These are phyloP conservation scores for Orbilia blumenaviensis DNA, from an alignment of 2,329 filamentous ascomycete genomes.

Conservation along the genomic window DNA sequence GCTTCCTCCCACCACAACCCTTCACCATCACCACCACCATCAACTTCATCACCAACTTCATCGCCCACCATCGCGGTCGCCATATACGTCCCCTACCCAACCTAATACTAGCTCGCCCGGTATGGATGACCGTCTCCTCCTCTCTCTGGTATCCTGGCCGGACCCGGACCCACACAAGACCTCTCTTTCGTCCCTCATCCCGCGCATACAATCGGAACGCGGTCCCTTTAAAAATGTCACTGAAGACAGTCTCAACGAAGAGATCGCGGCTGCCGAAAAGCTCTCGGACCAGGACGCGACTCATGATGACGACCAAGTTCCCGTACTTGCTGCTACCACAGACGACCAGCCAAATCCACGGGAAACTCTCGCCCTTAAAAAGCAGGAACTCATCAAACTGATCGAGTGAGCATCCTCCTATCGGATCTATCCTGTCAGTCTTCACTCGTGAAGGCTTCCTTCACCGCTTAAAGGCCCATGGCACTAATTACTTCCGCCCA, in stretches of 20 bases:
- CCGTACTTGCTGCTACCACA: constrained; percentile 27
- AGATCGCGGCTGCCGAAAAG: constrained; percentile 65
- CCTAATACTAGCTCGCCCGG: not conserved
- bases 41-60: not conserved
- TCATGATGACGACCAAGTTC: constrained; percentile 55
- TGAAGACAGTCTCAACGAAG: constrained; percentile 75
- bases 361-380: constrained; percentile 32
- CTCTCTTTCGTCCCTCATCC: constrained; percentile 76
- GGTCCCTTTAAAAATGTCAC: constrained; percentile 84
- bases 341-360: constrained; percentile 30
- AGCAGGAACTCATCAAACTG: constrained; percentile 50
- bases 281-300: constrained; percentile 34
- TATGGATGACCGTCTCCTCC: constrained; percentile 51
- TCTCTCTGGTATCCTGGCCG: constrained; percentile 57
- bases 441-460: not conserved
- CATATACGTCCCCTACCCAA: not conserved
- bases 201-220: constrained; percentile 78
- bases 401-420: constrained; percentile 47
- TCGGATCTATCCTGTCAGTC: not conserved
- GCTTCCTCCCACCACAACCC: not conserved
- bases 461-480: not conserved
- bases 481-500: not conserved
- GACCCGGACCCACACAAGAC: constrained; percentile 54
- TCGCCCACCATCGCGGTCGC: not conserved
- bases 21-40: not conserved